These are phyloP conservation scores for Pachyrhizus erosus DNA, from an alignment of 306 rosid genomes.

Conservation along the genomic window DNA sequence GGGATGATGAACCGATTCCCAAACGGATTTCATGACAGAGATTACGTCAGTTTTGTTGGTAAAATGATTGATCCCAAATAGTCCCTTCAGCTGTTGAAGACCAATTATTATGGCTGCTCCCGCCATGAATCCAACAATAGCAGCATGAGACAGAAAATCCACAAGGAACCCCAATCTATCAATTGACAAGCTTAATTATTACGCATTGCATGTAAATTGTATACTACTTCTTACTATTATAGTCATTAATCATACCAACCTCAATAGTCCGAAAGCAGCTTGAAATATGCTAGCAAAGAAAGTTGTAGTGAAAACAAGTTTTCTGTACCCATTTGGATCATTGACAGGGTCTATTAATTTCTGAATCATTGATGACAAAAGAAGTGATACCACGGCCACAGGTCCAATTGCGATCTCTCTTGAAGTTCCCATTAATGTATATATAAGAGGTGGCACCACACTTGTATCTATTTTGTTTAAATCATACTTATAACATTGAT, in stretches of 20 bases:
- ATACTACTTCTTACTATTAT: background rate
- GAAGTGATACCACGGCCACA: background rate
- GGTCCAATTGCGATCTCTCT: slow-evolving; percentile 1
- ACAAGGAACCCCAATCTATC: slow-evolving; percentile 59
- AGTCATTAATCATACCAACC: too few relatives aligned
- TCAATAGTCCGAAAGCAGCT: slow-evolving; percentile 64
- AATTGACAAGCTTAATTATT: background rate
- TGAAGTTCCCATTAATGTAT: background rate
- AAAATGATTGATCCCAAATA: slow-evolving; percentile 59
- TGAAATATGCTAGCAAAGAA: slow-evolving; percentile 75
- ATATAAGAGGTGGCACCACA: slow-evolving; percentile 13
- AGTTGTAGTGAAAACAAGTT: slow-evolving; percentile 68
- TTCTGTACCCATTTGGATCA: slow-evolving; percentile 40
- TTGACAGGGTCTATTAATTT: background rate
- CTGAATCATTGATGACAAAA: slow-evolving; percentile 4
- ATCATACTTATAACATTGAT: too few relatives aligned
- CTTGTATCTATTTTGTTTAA: background rate
- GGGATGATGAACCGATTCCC: slow-evolving; percentile 49
- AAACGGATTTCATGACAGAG: slow-evolving; percentile 54
- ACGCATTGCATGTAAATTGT: background rate
- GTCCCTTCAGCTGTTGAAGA: slow-evolving; percentile 37
- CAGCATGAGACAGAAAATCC: slow-evolving; percentile 16
- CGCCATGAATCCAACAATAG: background rate
- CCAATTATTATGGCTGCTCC: slow-evolving; percentile 4
- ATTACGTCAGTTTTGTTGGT: slow-evolving; percentile 60